Percentiles rank a stretch among this genome's conserved stretches.
Conservation (phyloP, 2,329 filamentous ascomycete genomes). For the Penicillium polonicum region DNA sequence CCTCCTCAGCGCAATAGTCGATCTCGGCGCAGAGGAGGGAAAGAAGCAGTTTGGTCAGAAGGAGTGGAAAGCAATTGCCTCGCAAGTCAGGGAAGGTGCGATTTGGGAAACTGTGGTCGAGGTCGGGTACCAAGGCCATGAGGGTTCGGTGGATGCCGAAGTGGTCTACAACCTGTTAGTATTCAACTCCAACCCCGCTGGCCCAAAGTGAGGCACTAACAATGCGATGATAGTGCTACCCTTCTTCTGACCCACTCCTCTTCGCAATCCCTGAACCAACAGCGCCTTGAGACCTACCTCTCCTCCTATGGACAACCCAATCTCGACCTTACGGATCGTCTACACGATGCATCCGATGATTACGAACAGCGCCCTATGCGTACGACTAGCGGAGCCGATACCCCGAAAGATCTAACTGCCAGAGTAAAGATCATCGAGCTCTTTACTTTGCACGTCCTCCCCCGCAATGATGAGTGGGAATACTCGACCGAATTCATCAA, state of each 20-base stretch:
- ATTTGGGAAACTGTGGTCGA: conserved; percentile 94
- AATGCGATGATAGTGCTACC: conserved; percentile 68
- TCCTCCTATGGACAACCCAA: conserved; percentile 71
- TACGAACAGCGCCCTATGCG: conserved; percentile 37
- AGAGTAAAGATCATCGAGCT: conserved; percentile 91
- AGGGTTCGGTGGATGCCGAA: conserved; percentile 90
- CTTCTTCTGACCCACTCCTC: conserved; percentile 86
- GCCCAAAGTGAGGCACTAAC: not conserved
- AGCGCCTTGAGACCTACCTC: conserved; percentile 83
- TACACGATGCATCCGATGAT: conserved; percentile 45
- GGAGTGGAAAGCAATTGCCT: conserved; percentile 78
- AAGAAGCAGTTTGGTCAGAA: conserved; percentile 82
- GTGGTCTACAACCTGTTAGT: conserved; percentile 65
- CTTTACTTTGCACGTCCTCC: conserved; percentile 92
- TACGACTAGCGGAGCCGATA: conserved; percentile 66
- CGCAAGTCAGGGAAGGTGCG: conserved; percentile 80
- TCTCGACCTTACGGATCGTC: conserved; percentile 67
- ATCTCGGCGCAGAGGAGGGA: conserved; percentile 85
- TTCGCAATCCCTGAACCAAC: conserved; percentile 79
- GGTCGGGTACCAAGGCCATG: conserved; percentile 81
- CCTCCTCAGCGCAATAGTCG: conserved; percentile 84
- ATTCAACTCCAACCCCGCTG: conserved; percentile 12
- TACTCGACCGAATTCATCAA: conserved; percentile 89
- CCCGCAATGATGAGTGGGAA: conserved; percentile 92
- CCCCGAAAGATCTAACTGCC: conserved; percentile 77